Evolutionary conservation across 768 basidiomycete genomes (phyloP), one percentile per base, ranked within the genome.

Genomic region (Panaeolus cyanescens): DNA sequence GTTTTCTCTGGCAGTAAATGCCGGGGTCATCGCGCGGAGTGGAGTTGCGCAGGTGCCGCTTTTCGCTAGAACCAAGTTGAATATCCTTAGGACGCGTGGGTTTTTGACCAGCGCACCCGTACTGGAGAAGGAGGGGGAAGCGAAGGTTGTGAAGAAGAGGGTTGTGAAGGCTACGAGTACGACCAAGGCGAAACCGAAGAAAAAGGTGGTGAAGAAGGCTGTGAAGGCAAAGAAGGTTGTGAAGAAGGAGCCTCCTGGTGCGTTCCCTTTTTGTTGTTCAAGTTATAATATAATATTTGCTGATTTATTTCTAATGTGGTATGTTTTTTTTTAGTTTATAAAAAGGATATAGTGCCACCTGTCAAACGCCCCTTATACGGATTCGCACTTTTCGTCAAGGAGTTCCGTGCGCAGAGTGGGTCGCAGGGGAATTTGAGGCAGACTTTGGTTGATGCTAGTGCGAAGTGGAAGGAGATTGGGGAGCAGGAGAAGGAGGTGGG

Each of bases 261-360:
- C 32, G 50, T 40, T 32, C 32, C 15, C 42, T 13, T 54, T 12
- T 28, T 13, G 13, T 15, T 50, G 10, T 28, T 20, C 4, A 13
- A 5, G 25, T 8, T 7, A 28, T 22, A 22, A 13, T 28, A 1
- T 12, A 42, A 22, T n/a, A n/a, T 25, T 42, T 5, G 19, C 40
- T 42, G 1, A 42, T 22, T 39, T 10, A 31, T 62, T 33, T 39
- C 20, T 32, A 5, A 19, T 19, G 13, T 20, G n/a, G n/a, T n/a
- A n/a, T n/a, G n/a, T n/a, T n/a, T n/a, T n/a, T n/a, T n/a, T n/a
- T n/a, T 28, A 59, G 62, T 62, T 5, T 7, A 10, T 12, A 55
- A 59, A 53, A 62, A 62, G 28, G 37, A 55, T 31, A 32, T 32
- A 20, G 34, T 17, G 1, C 58, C 54, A 13, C 56, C 60, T 2